These are phyloP conservation scores for Stagonosporopsis rhizophila DNA, from an alignment of 2,329 filamentous ascomycete species.

Conservation along the genomic window DNA sequence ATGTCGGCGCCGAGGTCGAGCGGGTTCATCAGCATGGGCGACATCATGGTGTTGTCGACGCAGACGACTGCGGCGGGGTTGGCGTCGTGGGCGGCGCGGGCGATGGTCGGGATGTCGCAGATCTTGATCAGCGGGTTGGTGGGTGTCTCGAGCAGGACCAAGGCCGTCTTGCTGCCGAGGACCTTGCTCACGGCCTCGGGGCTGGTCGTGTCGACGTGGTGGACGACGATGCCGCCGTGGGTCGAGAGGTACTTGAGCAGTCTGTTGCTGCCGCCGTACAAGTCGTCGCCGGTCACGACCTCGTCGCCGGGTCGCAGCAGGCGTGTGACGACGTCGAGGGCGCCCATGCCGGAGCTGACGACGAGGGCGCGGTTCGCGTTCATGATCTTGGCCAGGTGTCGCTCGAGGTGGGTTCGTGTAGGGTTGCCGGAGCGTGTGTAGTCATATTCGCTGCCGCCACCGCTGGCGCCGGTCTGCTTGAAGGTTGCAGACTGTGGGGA, in stretches of 20 bases:
- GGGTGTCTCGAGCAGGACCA: conserved; percentile 95
- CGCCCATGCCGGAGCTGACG: conserved; percentile 96
- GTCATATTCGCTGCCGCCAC: conserved; percentile 88
- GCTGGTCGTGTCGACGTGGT: conserved; percentile 93
- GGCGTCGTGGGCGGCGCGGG: conserved; percentile 75
- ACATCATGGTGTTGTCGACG: conserved; percentile 99
- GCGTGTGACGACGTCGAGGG: conserved; percentile 93
- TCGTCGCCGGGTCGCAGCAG: conserved; percentile 91
- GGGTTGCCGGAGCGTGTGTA: conserved; percentile 98
- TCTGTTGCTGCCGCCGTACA: conserved; percentile 95
- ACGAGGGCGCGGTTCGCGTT: conserved; percentile 88
- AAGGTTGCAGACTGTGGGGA: conserved; percentile 89
- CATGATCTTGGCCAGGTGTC: conserved; percentile 99
- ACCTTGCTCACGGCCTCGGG: conserved; percentile 72
- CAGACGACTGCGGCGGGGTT: conserved; percentile 83
- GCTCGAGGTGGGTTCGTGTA: conserved; percentile 92
- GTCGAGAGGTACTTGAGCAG: conserved; percentile 89
- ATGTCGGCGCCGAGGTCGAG: conserved; percentile 94
- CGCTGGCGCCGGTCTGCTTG: conserved; percentile 83
- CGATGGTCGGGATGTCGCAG: conserved; percentile 85
- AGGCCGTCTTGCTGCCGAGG: conserved; percentile 81
- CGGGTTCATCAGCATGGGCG: conserved; percentile 90
- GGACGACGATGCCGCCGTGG: conserved; percentile 89
- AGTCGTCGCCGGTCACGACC: conserved; percentile 94
- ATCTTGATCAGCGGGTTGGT: conserved; percentile 99